phyloP scores from a whole-genome alignment of 2,329 filamentous ascomycete genomes.

The Xylaria polymorpha region DNA sequence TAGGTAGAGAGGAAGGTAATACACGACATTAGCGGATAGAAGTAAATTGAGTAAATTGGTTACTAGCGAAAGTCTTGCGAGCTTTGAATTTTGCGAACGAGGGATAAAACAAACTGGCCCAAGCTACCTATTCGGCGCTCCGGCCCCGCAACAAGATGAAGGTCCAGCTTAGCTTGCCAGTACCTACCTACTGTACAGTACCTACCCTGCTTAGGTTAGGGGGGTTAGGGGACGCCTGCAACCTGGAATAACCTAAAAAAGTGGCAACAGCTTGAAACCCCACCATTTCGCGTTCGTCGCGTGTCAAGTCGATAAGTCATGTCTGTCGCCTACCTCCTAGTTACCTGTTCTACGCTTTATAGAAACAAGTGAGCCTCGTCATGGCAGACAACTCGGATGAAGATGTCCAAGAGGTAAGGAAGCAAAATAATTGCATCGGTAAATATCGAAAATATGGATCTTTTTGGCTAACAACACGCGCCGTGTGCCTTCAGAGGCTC shows the following conservation, averaged over 20 bases:
- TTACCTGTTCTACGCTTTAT: neutral
- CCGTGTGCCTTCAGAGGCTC: constrained; percentile 67
- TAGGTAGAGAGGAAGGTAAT: neutral
- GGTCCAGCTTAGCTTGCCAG: neutral
- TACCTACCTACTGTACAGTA: neutral
- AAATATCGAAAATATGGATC: neutral
- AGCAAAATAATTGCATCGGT: neutral
- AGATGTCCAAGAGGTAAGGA: constrained; percentile 49
- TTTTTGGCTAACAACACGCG: constrained; percentile 16
- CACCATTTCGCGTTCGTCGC: constrained; percentile 19
- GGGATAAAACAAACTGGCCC: constrained; percentile 26
- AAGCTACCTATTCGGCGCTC: constrained; percentile 21
- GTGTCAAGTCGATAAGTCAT: constrained; percentile 5
- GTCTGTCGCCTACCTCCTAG: neutral
- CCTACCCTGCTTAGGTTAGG: too few species aligned
- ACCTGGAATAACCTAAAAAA: neutral
- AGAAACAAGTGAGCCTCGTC: neutral
- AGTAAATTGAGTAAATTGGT: neutral
- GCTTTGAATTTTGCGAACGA: constrained; percentile 27
- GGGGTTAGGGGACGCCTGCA: too few species aligned
- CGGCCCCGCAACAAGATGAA: constrained; percentile 24
- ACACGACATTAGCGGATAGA: neutral
- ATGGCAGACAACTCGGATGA: constrained; percentile 51
- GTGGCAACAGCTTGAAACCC: constrained; percentile 2
- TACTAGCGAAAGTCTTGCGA: constrained; percentile 15